These are phyloP conservation scores for Coelastrella sp. DNA, from an alignment of 139 green algal genomes.

Conservation along the genomic window DNA sequence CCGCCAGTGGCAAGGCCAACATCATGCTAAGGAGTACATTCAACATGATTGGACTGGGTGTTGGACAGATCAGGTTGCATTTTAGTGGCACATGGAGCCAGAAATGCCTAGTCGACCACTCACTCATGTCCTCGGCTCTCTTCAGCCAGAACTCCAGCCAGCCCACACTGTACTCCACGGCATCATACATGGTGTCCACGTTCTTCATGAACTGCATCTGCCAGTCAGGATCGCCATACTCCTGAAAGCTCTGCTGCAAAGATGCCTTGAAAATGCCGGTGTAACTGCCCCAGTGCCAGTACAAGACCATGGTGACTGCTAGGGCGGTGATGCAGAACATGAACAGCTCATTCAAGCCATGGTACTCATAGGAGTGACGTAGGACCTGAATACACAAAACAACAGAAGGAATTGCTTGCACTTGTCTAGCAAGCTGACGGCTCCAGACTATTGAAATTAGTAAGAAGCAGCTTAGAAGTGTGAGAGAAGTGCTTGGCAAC, in stretches of 20 bases:
- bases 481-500: no score
- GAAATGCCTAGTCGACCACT: not conserved
- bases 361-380: slow-evolving; percentile 47
- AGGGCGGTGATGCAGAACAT: slow-evolving; percentile 37
- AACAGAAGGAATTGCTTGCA: not conserved
- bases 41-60: no score
- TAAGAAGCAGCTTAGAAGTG: no score
- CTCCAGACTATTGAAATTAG: no score
- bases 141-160: slow-evolving; percentile 41
- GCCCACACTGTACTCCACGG: slow-evolving; percentile 31
- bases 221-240: slow-evolving; percentile 47
- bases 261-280: slow-evolving; percentile 42
- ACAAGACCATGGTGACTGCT: slow-evolving; percentile 29
- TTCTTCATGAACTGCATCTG: slow-evolving; percentile 25
- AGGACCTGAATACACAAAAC: slow-evolving; percentile 18
- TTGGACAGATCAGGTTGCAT: no score
- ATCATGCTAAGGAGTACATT: not conserved
- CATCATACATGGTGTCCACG: slow-evolving; percentile 47
- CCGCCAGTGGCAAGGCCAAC: not conserved
- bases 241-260: slow-evolving; percentile 30
- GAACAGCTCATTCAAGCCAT: slow-evolving; percentile 38
- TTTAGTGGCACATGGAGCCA: no score
- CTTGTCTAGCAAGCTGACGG: not conserved
- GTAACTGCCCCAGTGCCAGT: slow-evolving; percentile 41
- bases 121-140: not conserved